phyloP scores from a whole-genome alignment of 2,329 filamentous ascomycete genomes.

The Microsporum canis region DNA sequence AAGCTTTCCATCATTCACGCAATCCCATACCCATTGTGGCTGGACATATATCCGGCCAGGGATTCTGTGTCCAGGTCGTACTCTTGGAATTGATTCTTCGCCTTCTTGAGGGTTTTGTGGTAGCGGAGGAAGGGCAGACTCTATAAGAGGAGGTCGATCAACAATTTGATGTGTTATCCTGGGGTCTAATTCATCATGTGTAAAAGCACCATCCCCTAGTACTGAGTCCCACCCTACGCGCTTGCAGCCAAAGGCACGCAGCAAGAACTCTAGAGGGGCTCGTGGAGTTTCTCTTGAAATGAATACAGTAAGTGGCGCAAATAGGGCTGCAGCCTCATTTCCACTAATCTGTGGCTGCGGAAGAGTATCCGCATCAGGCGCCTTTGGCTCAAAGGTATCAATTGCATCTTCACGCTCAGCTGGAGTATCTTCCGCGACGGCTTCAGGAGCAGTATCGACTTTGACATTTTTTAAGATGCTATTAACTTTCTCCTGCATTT shows the following conservation, averaged over 20 bases:
- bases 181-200: slow-evolving; percentile 73
- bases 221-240: slow-evolving; percentile 89
- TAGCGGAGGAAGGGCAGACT: slow-evolving; percentile 40
- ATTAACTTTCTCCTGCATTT: slow-evolving; percentile 58
- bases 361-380: slow-evolving; percentile 72
- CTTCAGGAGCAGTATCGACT: slow-evolving; percentile 33
- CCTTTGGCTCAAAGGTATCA: slow-evolving; percentile 82
- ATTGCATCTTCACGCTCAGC: slow-evolving; percentile 51
- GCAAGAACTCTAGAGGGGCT: slow-evolving; percentile 80
- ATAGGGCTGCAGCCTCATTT: slow-evolving; percentile 61
- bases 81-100: slow-evolving; percentile 36
- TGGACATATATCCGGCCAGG: slow-evolving; percentile 90
- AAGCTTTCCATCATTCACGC: slow-evolving; percentile 80
- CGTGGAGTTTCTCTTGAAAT: slow-evolving; percentile 88
- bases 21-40: slow-evolving; percentile 98
- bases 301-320: slow-evolving; percentile 81
- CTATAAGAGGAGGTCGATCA: slow-evolving; percentile 65
- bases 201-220: slow-evolving; percentile 84
- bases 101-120: slow-evolving; percentile 38
- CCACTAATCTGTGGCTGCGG: slow-evolving; percentile 62
- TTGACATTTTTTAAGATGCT: slow-evolving; percentile 35
- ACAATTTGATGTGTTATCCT: slow-evolving; percentile 94
- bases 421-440: slow-evolving; percentile 31
- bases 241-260: slow-evolving; percentile 91
- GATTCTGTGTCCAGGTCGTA: slow-evolving; percentile 57